Conservation (phyloP, 2,329 filamentous ascomycete species). For the Cadophora gregata region DNA sequence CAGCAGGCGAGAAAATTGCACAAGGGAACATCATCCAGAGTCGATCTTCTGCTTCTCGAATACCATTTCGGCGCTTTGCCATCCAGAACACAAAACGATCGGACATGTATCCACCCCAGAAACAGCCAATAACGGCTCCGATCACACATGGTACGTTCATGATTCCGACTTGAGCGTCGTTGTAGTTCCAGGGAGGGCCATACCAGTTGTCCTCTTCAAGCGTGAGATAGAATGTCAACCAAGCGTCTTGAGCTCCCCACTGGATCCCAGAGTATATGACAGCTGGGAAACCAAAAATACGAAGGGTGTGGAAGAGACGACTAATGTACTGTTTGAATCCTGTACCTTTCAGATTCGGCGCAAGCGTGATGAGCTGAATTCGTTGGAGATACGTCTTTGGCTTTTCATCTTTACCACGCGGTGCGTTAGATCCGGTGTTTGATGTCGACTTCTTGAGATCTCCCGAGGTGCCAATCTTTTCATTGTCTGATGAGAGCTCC, state of each 20-base stretch:
- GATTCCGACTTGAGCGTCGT: slow-evolving; percentile 57
- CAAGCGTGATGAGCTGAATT: slow-evolving; percentile 61
- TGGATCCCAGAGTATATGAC: slow-evolving; percentile 63
- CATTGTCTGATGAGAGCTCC: slow-evolving; percentile 17
- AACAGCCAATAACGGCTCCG: slow-evolving; percentile 60
- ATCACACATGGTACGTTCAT: slow-evolving; percentile 63
- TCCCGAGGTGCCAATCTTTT: slow-evolving; percentile 21
- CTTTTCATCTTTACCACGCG: slow-evolving; percentile 3
- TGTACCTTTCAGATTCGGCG: slow-evolving; percentile 57
- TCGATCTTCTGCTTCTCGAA: slow-evolving; percentile 50
- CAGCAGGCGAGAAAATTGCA: slow-evolving; percentile 45
- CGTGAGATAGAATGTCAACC: slow-evolving; percentile 63
- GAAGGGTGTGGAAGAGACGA: slow-evolving; percentile 60
- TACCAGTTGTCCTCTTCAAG: slow-evolving; percentile 63
- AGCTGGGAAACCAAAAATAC: slow-evolving; percentile 63
- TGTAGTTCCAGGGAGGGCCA: slow-evolving; percentile 59
- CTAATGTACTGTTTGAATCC: slow-evolving; percentile 60
- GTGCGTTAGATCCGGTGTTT: slow-evolving; percentile 18
- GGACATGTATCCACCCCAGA: slow-evolving; percentile 62
- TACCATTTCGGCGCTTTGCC: slow-evolving; percentile 41
- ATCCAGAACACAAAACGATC: slow-evolving; percentile 60
- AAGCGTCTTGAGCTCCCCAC: slow-evolving; percentile 66
- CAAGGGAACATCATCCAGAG: slow-evolving; percentile 45
- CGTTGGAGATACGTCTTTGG: slow-evolving; percentile 60
- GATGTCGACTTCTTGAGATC: slow-evolving; percentile 23